A percentile compares a stretch with the other conserved stretches of the same genome.
phyloP scores from a whole-genome alignment of 2,329 filamentous ascomycete species.

The Pseudodiploospora longispora region DNA sequence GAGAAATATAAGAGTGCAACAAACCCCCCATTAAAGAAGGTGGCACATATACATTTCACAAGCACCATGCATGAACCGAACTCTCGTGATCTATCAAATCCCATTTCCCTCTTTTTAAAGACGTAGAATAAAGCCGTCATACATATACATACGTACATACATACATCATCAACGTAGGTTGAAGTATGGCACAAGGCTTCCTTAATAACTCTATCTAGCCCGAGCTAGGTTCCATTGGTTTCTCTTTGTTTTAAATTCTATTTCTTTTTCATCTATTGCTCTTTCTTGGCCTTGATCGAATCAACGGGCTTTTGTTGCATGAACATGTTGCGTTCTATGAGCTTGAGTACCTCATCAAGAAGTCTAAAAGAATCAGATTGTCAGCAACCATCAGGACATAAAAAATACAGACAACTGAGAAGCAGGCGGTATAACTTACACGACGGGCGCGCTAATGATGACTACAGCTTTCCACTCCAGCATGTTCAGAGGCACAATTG shows the following conservation, averaged over 20 bases:
- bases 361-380: conserved; percentile 37
- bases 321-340: conserved; percentile 62
- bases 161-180: too few species aligned
- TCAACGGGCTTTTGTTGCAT: conserved; percentile 38
- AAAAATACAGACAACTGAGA: not conserved
- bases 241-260: conserved; percentile 4
- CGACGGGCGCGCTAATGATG: conserved; percentile 80
- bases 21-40: too few species aligned
- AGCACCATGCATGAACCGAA: too few species aligned
- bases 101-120: too few species aligned
- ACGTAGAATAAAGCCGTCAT: too few species aligned
- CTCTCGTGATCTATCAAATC: too few species aligned
- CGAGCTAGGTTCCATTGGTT: not conserved
- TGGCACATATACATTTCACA: too few species aligned
- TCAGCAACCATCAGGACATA: conserved; percentile 12
- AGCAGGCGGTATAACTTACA: conserved; percentile 51
- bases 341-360: conserved; percentile 79
- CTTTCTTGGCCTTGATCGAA: conserved; percentile 43
- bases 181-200: too few species aligned
- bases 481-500: conserved; percentile 79
- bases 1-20: not conserved
- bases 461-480: conserved; percentile 90
- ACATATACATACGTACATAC: too few species aligned
- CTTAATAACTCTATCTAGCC: too few species aligned
- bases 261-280: conserved; percentile 31